Evolutionary conservation across 495 filamentous ascomycete genomes (phyloP), one percentile per base, ranked within the genome.

Genomic region (Amorphotheca resinae): DNA sequence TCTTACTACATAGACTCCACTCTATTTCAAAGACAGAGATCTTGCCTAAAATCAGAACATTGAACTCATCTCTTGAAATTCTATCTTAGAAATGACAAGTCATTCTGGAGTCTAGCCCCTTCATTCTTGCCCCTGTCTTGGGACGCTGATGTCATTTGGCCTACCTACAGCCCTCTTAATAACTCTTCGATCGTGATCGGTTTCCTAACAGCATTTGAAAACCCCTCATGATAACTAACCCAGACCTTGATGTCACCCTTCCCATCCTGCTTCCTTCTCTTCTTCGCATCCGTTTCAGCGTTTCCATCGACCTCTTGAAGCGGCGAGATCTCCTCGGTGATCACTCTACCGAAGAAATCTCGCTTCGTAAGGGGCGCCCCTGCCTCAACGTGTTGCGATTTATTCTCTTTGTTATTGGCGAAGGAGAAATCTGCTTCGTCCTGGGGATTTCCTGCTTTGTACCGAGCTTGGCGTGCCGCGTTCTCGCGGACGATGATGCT

Each of bases 161-260:
- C n/a, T n/a, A n/a, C n/a, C 28, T 56, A 75, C 35, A 88, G 63
- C 8, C 74, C 79, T 45, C 66, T 69, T 68, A 98, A 63, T 50
- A 98, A 68, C 59, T 98, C 91, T 46, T 77, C 76, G 62, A 98
- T 58, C 30, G 81, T 82, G 46, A 98, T 74, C 3, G 87, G 87
- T 59, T 95, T 96, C 57, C 84, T 74, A 33, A 98, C 91, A 8
- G 91, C 91, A 65, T 96, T 96, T 50, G 84, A 91, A 58, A 85
- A 80, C n/a, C 91, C 91, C 62, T 96, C 91, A 55, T 95, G 81
- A 58, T 82, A 98, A 47, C 79, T 94, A 17, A 95, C 79, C 89
- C 91, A 98, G 9, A 93, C 80, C 56, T 77, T 80, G 16, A 62
- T 64, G 34, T 73, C 74, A 33, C 61, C 54, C 20, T 61, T 65